These are phyloP conservation scores for Gardenia jasminoides DNA, from an alignment of 257 asterid genomes.

Conservation along the genomic window DNA sequence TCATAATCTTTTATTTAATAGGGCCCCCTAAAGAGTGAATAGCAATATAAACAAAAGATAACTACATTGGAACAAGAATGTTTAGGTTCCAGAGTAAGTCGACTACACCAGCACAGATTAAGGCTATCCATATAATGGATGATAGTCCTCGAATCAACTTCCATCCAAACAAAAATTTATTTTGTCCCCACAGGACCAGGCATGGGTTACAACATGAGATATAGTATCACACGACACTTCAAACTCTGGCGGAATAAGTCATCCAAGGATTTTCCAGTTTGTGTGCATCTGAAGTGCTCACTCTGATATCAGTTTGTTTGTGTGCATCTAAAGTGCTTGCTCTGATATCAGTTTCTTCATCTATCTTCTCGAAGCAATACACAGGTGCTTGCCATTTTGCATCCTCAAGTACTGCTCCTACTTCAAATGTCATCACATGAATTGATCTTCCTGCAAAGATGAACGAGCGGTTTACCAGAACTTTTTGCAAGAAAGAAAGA, in stretches of 20 bases:
- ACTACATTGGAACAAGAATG: neutral
- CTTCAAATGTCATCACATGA: constrained; percentile 85
- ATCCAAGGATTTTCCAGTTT: neutral
- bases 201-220: neutral
- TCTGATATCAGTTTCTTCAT: neutral
- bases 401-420: constrained; percentile 82
- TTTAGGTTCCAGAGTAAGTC: neutral
- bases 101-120: neutral
- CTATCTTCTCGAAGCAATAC: constrained; percentile 51
- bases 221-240: neutral
- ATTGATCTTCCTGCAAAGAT: constrained; percentile 63
- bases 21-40: too few relatives aligned
- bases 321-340: neutral
- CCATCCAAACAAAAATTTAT: neutral
- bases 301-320: neutral
- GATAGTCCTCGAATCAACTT: neutral
- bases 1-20: too few relatives aligned
- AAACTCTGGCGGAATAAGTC: neutral
- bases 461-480: neutral
- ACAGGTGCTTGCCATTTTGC: constrained; percentile 74
- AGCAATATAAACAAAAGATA: neutral
- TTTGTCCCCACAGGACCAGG: neutral
- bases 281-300: neutral
- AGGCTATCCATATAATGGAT: neutral
- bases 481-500: neutral